Percentiles rank a stretch among this genome's conserved stretches.
Evolutionary conservation across 2,329 filamentous ascomycete species (phyloP).

Genomic region (Colletotrichum sp.): DNA sequence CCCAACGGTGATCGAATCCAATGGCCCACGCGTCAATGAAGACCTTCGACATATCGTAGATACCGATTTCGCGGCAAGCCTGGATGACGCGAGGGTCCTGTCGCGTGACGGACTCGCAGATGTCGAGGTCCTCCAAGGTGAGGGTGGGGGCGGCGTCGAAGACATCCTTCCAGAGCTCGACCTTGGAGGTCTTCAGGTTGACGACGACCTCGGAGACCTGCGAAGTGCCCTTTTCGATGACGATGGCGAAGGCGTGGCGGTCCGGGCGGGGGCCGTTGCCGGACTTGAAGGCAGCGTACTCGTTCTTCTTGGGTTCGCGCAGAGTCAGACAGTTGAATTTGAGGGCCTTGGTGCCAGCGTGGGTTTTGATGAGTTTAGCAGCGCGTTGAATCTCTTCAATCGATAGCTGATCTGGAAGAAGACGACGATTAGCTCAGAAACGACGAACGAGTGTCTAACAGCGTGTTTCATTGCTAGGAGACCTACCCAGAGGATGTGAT

Average conservation of each 20-base stretch:
- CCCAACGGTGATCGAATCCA: constrained; percentile 80
- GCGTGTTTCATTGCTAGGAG: background rate
- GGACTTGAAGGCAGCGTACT: constrained; percentile 66
- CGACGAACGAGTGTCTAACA: background rate
- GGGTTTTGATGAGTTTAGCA: constrained; percentile 50
- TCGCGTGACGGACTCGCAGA: constrained; percentile 71
- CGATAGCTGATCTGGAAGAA: constrained; percentile 52
- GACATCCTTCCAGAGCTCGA: constrained; percentile 52
- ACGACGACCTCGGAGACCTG: constrained; percentile 52
- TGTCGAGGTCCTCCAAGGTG: constrained; percentile 81
- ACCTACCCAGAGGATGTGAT: constrained; percentile 42
- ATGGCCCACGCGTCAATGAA: constrained; percentile 88
- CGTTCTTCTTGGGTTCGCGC: constrained; percentile 66
- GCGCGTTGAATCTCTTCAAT: constrained; percentile 58
- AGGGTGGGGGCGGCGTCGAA: constrained; percentile 55
- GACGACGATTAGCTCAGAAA: background rate
- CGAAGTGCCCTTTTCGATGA: constrained; percentile 43
- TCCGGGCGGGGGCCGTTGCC: constrained; percentile 50
- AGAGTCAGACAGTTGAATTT: constrained; percentile 70
- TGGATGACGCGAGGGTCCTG: constrained; percentile 77
- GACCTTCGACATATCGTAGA: constrained; percentile 83
- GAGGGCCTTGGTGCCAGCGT: constrained; percentile 32
- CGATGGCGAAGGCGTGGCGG: constrained; percentile 55
- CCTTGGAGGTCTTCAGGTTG: constrained; percentile 43
- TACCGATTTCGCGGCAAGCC: constrained; percentile 76